Conservation (phyloP, 2,329 filamentous ascomycete genomes). For the Ceratocystis diversiconidia region DNA sequence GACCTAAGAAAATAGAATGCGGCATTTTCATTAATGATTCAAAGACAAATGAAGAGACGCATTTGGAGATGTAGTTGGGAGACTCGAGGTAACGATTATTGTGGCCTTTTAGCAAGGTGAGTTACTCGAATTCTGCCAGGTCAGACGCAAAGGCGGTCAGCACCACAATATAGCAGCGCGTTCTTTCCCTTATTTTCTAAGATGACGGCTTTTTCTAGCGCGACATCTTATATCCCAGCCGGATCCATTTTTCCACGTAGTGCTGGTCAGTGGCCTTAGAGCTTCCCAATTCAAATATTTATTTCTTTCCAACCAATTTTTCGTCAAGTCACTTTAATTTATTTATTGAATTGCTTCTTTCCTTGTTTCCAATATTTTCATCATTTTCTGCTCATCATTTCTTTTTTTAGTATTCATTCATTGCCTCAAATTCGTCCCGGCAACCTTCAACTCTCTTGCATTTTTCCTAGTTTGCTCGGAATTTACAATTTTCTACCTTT, state of each 20-base stretch:
- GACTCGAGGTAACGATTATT: no score
- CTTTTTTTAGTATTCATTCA: slow-evolving; percentile 3
- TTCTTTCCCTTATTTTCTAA: background rate
- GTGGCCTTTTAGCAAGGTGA: background rate
- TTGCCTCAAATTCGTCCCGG: background rate
- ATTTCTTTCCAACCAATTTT: background rate
- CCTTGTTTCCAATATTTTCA: background rate
- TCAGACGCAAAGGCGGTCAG: background rate
- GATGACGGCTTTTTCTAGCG: background rate
- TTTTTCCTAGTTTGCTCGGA: background rate
- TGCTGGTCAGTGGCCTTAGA: background rate
- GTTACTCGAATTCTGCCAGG: background rate
- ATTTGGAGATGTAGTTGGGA: no score
- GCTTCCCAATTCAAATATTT: slow-evolving; percentile 7
- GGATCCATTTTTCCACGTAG: background rate
- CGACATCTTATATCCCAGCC: background rate
- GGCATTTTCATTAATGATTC: no score
- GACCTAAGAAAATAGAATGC: no score
- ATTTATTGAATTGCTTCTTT: background rate
- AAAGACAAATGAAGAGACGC: no score
- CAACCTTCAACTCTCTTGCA: background rate
- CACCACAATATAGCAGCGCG: slow-evolving; percentile 4
- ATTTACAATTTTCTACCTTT: background rate
- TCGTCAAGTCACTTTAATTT: background rate
- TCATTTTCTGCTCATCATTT: slow-evolving; percentile 1